phyloP scores from a whole-genome alignment of 1,284 basidiomycete species.

The Schizophyllum commune region DNA sequence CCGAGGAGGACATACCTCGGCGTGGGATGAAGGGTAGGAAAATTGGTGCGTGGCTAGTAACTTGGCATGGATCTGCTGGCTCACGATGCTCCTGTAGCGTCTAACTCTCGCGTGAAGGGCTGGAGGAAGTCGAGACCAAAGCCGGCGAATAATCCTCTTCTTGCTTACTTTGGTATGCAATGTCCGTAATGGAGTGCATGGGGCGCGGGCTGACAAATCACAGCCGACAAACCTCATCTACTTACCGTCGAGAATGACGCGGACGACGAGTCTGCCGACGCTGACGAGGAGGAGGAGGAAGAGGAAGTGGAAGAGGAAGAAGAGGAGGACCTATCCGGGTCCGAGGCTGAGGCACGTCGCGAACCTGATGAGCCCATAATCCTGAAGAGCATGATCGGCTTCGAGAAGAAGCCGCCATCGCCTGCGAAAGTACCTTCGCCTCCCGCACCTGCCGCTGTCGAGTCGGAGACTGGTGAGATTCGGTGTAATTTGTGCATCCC shows the following conservation, averaged over 20 bases:
- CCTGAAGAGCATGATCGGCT: constrained; percentile 18
- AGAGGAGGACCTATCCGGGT: constrained; percentile 20
- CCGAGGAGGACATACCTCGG: too few relatives aligned
- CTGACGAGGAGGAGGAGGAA: constrained; percentile 23
- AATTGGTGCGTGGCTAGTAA: background rate
- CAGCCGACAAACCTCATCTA: constrained; percentile 30
- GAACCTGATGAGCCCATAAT: constrained; percentile 15
- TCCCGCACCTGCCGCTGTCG: background rate
- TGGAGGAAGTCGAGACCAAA: background rate
- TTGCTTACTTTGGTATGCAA: constrained; percentile 31
- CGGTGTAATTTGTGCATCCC: background rate
- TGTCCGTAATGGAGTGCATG: too few relatives aligned
- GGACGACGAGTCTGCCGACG: constrained; percentile 19
- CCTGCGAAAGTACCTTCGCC: background rate
- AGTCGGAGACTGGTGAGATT: background rate
- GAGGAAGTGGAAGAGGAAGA: constrained; percentile 24
- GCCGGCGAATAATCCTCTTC: constrained; percentile 22
- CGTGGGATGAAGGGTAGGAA: background rate
- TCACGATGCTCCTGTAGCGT: background rate
- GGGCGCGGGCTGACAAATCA: too few relatives aligned
- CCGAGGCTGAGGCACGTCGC: constrained; percentile 15
- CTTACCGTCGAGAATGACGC: constrained; percentile 40
- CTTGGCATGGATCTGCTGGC: background rate
- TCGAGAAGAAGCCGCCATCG: constrained; percentile 5
- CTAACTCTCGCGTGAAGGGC: background rate